Percentiles rank a stretch among this genome's conserved stretches.
Evolutionary conservation across 2,329 filamentous ascomycete genomes (phyloP).

Genomic region (Penicillium crustosum): DNA sequence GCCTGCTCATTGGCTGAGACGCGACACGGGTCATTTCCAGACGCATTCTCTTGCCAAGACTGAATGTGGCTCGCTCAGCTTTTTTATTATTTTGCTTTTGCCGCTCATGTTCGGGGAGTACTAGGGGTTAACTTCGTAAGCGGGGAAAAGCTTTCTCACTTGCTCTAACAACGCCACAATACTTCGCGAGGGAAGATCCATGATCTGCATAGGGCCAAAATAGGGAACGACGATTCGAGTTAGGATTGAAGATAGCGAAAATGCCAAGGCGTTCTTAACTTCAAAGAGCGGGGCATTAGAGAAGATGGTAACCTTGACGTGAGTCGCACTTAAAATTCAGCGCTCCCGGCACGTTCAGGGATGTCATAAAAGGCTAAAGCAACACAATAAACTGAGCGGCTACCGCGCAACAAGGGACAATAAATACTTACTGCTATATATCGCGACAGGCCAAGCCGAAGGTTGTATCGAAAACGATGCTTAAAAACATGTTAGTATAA

Average conservation of each 20-base stretch:
- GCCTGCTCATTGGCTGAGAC: conserved; percentile 18
- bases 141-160: conserved; percentile 10
- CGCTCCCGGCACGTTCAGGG: conserved; percentile 7
- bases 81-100: conserved; percentile 6
- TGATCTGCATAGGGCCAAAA: conserved; percentile 22
- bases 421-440: not conserved
- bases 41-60: conserved; percentile 19
- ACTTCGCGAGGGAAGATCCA: conserved; percentile 6
- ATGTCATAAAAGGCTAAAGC: conserved; percentile 7
- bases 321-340: not conserved
- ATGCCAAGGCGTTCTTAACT: conserved; percentile 2
- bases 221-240: conserved; percentile 11
- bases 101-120: conserved; percentile 10
- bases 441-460: not conserved
- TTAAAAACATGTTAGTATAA: not conserved
- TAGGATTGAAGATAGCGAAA: conserved; percentile 4
- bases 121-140: conserved; percentile 1
- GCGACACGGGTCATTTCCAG: conserved; percentile 20
- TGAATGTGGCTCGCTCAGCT: conserved; percentile 19
- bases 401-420: conserved; percentile 21
- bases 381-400: conserved; percentile 16
- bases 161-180: conserved; percentile 11
- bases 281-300: conserved; percentile 1
- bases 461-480: not conserved
- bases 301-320: conserved; percentile 6